These are phyloP conservation scores for Harringtonia aguacate DNA, from an alignment of 2,329 filamentous ascomycete genomes.

Conservation along the genomic window DNA sequence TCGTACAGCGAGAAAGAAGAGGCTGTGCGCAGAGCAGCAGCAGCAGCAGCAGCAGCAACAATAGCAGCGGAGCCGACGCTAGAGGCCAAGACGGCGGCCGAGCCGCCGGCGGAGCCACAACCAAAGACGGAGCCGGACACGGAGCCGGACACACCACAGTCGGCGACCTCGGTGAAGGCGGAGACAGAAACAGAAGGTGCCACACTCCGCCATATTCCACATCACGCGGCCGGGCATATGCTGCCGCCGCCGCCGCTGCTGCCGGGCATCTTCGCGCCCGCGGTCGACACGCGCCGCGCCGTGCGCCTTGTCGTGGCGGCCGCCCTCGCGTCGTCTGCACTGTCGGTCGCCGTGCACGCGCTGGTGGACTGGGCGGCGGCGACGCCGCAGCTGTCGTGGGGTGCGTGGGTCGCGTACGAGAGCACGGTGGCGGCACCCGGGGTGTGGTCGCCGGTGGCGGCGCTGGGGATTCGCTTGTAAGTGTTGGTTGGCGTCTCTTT, in stretches of 20 bases:
- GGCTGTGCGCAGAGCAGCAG: not conserved
- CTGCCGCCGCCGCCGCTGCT: not conserved
- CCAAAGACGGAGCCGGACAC: not conserved
- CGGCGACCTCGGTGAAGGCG: not conserved
- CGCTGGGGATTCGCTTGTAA: slow-evolving; percentile 4
- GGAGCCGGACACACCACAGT: not conserved
- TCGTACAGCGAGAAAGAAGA: slow-evolving; percentile 16
- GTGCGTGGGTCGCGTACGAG: not conserved
- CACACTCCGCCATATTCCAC: too few relatives aligned
- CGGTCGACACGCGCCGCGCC: slow-evolving; percentile 1
- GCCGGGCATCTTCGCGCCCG: slow-evolving; percentile 6
- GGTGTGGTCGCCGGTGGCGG: not conserved
- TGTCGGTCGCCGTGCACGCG: not conserved
- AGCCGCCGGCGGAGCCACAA: not conserved
- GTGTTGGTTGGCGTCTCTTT: not conserved
- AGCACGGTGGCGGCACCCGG: not conserved
- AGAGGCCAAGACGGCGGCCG: not conserved
- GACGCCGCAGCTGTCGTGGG: not conserved
- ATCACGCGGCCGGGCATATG: too few relatives aligned
- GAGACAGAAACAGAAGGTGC: not conserved
- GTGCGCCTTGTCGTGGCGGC: slow-evolving; percentile 1
- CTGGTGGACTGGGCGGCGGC: not conserved
- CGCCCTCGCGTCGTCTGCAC: not conserved
- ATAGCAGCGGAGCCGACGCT: too few relatives aligned
- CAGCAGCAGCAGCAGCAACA: too few relatives aligned